A percentile compares a stretch with the other conserved stretches of the same genome.
Evolutionary conservation across 1,139 yeast species (phyloP).

Genomic region (Dujonia santamariae): DNA sequence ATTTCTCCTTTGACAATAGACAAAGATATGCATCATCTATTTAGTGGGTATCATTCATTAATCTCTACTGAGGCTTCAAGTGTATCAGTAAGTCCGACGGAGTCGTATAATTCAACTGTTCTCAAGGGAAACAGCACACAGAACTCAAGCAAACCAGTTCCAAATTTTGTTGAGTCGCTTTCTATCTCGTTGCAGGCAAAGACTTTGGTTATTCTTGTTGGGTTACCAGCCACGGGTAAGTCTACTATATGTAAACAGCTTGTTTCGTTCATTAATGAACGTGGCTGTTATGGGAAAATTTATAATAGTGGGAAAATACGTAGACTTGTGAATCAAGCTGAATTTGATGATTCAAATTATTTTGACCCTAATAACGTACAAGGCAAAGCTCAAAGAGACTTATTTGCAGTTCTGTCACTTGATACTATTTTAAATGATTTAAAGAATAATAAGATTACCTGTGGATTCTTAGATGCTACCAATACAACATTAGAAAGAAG

Average conservation of each 20-base stretch:
- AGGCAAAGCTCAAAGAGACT: slow-evolving; percentile 51
- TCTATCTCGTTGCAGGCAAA: slow-evolving; percentile 12
- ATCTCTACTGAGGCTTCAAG: too few relatives aligned
- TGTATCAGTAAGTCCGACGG: slow-evolving; percentile 8
- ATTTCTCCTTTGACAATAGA: too few relatives aligned
- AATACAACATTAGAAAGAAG: slow-evolving; percentile 49
- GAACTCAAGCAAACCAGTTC: too few relatives aligned
- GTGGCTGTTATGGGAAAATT: slow-evolving; percentile 29
- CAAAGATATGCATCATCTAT: too few relatives aligned
- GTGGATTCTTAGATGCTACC: slow-evolving; percentile 63
- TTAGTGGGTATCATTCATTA: too few relatives aligned
- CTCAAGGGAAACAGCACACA: too few relatives aligned
- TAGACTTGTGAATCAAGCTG: slow-evolving; percentile 18
- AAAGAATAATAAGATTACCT: slow-evolving; percentile 40
- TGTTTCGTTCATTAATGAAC: slow-evolving; percentile 32
- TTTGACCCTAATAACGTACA: slow-evolving; percentile 50
- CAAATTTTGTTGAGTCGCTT: slow-evolving; percentile 9
- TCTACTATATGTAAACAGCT: slow-evolving; percentile 59
- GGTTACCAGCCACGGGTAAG: slow-evolving; percentile 72
- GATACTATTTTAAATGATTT: slow-evolving; percentile 47
- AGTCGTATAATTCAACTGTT: slow-evolving; percentile 2
- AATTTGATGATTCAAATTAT: slow-evolving; percentile 24
- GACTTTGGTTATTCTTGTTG: slow-evolving; percentile 50
- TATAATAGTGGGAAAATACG: slow-evolving; percentile 61
- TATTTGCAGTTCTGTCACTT: slow-evolving; percentile 58